A percentile compares a stretch with the other conserved stretches of the same genome.
Conservation (phyloP, 2,329 filamentous ascomycete species). For the Monosporascus ibericus region DNA sequence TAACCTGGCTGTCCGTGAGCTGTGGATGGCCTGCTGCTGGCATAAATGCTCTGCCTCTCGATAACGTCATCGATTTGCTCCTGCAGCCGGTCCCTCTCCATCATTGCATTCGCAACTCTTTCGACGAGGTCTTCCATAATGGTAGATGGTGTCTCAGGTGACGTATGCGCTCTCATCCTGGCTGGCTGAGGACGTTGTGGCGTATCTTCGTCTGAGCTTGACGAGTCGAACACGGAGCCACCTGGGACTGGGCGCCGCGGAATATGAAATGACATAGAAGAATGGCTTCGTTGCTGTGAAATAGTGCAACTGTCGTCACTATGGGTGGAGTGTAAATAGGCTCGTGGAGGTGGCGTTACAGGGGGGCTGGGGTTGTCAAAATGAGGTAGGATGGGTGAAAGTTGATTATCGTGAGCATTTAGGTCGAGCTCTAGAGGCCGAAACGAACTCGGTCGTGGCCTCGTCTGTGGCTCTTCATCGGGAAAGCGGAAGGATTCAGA, state of each 20-base stretch:
- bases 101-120: conserved; percentile 49
- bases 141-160: conserved; percentile 24
- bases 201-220: conserved; percentile 25
- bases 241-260: conserved; percentile 39
- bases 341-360: conserved; percentile 34
- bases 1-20: conserved; percentile 34
- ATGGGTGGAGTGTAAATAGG: conserved; percentile 26
- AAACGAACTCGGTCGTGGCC: conserved; percentile 34
- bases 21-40: conserved; percentile 47
- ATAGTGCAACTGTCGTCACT: conserved; percentile 30
- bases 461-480: conserved; percentile 16
- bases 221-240: conserved; percentile 26
- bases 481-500: conserved; percentile 28
- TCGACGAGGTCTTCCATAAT: conserved; percentile 47
- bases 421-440: conserved; percentile 53
- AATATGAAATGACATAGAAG: conserved; percentile 51
- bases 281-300: conserved; percentile 38
- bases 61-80: conserved; percentile 54
- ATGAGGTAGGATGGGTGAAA: conserved; percentile 52
- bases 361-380: conserved; percentile 34
- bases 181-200: conserved; percentile 40
- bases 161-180: conserved; percentile 37
- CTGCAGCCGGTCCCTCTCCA: conserved; percentile 53
- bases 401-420: conserved; percentile 35
- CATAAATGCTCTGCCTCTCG: conserved; percentile 54